Conservation (phyloP, 768 basidiomycete species). For the Lactarius trivialis region DNA sequence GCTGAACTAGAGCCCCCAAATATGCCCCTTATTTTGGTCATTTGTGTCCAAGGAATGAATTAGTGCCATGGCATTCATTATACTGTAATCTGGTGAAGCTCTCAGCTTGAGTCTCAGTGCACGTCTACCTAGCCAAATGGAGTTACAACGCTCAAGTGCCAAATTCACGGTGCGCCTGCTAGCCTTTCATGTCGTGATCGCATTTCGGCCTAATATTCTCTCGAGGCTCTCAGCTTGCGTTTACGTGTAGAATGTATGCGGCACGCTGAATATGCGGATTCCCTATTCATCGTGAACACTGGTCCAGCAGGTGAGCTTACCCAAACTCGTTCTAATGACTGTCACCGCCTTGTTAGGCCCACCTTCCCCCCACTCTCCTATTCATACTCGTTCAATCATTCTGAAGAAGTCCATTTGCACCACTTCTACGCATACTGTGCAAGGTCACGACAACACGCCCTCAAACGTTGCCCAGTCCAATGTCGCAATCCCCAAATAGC, state of each 20-base stretch:
- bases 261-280: neutral
- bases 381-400: neutral
- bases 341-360: neutral
- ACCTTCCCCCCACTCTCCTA: neutral
- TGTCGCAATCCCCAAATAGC: neutral
- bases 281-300: neutral
- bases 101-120: neutral
- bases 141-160: neutral
- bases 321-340: neutral
- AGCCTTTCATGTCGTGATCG: neutral
- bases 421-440: neutral
- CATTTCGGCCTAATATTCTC: neutral
- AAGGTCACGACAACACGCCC: neutral
- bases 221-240: neutral
- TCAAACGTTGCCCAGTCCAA: neutral
- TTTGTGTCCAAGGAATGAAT: conserved; percentile 12
- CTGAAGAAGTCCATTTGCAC: neutral
- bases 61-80: neutral
- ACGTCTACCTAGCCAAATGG: neutral
- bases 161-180: too few relatives aligned
- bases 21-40: conserved; percentile 33
- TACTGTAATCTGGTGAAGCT: neutral
- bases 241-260: neutral
- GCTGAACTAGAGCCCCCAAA: conserved; percentile 19
- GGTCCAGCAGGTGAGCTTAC: neutral